Conservation (phyloP, 192 early-diverging fungal genomes). For the Mycoemilia scoparia region DNA sequence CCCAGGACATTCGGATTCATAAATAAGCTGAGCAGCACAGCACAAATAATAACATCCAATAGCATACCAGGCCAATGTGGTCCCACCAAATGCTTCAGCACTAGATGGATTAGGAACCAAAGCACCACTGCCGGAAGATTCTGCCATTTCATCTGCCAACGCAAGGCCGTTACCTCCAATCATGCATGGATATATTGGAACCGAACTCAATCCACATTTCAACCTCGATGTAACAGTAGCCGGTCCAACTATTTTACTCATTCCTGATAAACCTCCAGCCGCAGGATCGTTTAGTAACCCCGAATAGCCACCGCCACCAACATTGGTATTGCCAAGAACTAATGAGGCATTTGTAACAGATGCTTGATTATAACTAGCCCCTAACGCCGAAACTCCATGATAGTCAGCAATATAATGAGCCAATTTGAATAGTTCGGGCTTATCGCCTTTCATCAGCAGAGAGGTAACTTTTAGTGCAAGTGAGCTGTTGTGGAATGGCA, state of each 20-base stretch:
- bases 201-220: too few relatives aligned
- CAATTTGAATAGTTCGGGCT: constrained; percentile 22
- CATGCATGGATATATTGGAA: too few relatives aligned
- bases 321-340: constrained; percentile 10
- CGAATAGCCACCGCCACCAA: constrained; percentile 21
- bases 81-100: constrained; percentile 22
- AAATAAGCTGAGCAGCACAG: constrained; percentile 9
- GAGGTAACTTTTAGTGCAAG: too few relatives aligned
- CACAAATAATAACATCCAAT: constrained; percentile 29
- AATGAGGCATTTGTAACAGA: constrained; percentile 10
- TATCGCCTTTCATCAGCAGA: constrained; percentile 19
- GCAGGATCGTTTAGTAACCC: too few relatives aligned
- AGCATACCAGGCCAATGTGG: constrained; percentile 29
- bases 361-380: background rate
- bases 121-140: constrained; percentile 3
- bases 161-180: too few relatives aligned
- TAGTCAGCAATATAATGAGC: constrained; percentile 1
- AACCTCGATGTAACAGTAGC: background rate
- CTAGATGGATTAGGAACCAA: constrained; percentile 4
- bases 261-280: constrained; percentile 20
- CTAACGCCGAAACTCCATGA: background rate
- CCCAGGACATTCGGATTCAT: too few relatives aligned
- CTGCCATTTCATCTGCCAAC: too few relatives aligned
- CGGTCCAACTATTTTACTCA: constrained; percentile 6
- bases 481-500: too few relatives aligned